Base-by-base conservation (phyloP, 2,329 filamentous ascomycete genomes). In the Macrophomina tecta region DNA sequence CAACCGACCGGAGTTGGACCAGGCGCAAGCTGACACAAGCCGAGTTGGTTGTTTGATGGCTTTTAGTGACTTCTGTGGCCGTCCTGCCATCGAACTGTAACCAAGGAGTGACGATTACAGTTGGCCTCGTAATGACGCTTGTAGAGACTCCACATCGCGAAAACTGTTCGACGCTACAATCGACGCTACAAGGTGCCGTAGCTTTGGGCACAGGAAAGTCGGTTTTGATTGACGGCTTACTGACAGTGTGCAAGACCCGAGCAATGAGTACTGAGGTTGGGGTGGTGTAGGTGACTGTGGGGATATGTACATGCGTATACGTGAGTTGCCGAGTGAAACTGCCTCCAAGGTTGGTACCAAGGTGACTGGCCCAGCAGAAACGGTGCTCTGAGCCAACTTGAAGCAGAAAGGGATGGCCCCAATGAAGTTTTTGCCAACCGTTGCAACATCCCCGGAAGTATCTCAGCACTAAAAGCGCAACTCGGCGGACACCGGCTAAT, bases 341-440 rank as follows among this genome's bases (percentile, higher is more conserved):
- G 6, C 65, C 65, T 6, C 65, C 65, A 14, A 28, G 38, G 7
- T 67, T 63, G 4, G 56, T 55, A 6, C 65, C 65, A 40, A 28
- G 5, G 65, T 67, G 23, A 63, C 65, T 5, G 65, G 48, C 7
- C 65, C 65, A 8, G 65, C 49, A n/a, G 55, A 45, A n/a, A 67
- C 63, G 3, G 65, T 62, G 30, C 56, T 63, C 48, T 67, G 65
- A 18, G 65, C 38, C 49, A 67, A 9, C 49, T 42, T 63, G 65
- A 67, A 67, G 55, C 45, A 53, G 34, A 67, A 67, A 1, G 65
- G 65, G 9, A 67, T 42, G 14, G 56, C 55, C 11, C 65, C 65
- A 18, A 46, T 55, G 16, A 67, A 67, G 16, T 60, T 55, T 34
- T 60, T 34, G n/a, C 45, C 64, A 23, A 66, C 48, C 1, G 64